A percentile compares a stretch with the other conserved stretches of the same genome.
phyloP scores from a whole-genome alignment of 2,329 filamentous ascomycete genomes.

The Didymella exigua region DNA sequence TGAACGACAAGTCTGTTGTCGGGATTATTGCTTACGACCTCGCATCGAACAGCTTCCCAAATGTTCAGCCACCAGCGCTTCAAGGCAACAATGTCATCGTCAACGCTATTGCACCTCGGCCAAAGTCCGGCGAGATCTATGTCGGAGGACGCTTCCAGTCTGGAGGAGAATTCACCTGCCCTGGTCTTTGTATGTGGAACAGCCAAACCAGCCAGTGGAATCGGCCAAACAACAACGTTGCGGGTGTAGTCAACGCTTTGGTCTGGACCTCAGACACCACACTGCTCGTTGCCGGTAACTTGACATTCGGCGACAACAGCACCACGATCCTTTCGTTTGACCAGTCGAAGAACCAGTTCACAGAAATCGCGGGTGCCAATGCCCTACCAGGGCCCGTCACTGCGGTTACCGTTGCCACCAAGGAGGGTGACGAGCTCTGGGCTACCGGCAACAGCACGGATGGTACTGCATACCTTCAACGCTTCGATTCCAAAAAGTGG shows the following conservation, averaged over 20 bases:
- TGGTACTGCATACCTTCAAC: constrained; percentile 77
- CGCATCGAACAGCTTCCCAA: constrained; percentile 62
- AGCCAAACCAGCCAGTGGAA: constrained; percentile 76
- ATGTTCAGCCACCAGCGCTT: constrained; percentile 75
- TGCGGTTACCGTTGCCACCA: constrained; percentile 74
- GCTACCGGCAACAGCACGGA: constrained; percentile 73
- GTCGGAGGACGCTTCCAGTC: constrained; percentile 84
- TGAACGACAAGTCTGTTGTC: constrained; percentile 66
- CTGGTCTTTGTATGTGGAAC: constrained; percentile 80
- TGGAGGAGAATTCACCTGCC: constrained; percentile 82
- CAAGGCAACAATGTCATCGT: constrained; percentile 73
- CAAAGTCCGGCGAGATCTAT: constrained; percentile 74
- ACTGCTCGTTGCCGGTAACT: constrained; percentile 77
- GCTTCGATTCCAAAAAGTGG: constrained; percentile 78
- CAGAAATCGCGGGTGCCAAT: constrained; percentile 63
- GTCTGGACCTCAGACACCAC: constrained; percentile 75
- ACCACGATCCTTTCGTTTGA: constrained; percentile 77
- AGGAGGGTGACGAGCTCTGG: constrained; percentile 67
- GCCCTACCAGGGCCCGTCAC: constrained; percentile 80
- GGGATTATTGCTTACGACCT: constrained; percentile 85
- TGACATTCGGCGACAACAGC: constrained; percentile 69
- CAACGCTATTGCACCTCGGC: constrained; percentile 74
- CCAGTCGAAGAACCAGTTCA: constrained; percentile 69
- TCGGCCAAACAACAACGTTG: constrained; percentile 73
- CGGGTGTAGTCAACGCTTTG: constrained; percentile 72